Conservation (phyloP, 202 grass and related monocot genomes). For the Bolboschoenoplectus hybrid region DNA sequence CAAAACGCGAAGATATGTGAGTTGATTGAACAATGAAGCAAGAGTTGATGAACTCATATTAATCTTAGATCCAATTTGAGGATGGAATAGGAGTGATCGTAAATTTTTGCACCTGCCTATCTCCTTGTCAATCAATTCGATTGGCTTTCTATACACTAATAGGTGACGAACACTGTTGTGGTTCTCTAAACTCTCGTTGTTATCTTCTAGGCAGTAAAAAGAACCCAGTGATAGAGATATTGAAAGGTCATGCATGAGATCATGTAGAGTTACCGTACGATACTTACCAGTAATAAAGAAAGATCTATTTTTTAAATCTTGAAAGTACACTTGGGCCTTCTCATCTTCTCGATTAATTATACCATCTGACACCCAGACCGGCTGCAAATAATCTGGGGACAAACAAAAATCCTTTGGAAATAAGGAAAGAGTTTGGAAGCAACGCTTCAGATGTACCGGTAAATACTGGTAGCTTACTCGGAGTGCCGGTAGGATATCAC, state of each 20-base stretch:
- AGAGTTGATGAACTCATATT: slow-evolving; percentile 15
- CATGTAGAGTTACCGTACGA: too few species aligned
- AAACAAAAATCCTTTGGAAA: too few species aligned
- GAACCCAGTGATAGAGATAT: slow-evolving; percentile 32
- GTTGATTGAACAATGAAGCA: slow-evolving; percentile 19
- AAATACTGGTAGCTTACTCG: too few species aligned
- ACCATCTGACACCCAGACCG: too few species aligned
- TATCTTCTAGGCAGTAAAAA: slow-evolving; percentile 16
- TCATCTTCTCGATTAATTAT: too few species aligned
- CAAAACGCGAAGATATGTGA: too few species aligned
- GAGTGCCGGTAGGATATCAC: too few species aligned
- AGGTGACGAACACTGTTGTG: slow-evolving; percentile 31
- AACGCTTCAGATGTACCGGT: too few species aligned
- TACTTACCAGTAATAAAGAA: too few species aligned
- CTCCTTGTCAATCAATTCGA: slow-evolving; percentile 14
- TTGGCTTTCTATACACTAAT: slow-evolving; percentile 16
- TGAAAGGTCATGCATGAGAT: slow-evolving; percentile 45
- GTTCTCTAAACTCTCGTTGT: not conserved
- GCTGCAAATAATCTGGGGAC: too few species aligned
- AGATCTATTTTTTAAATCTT: slow-evolving; percentile 33
- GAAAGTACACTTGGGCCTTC: slow-evolving; percentile 18
- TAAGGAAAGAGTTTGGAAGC: too few species aligned
- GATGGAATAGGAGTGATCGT: slow-evolving; percentile 31
- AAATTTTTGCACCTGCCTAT: slow-evolving; percentile 38
- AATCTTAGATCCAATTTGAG: not conserved